Base-by-base conservation (phyloP, 805 yeast genomes). In the Yarrowia hollandica region DNA sequence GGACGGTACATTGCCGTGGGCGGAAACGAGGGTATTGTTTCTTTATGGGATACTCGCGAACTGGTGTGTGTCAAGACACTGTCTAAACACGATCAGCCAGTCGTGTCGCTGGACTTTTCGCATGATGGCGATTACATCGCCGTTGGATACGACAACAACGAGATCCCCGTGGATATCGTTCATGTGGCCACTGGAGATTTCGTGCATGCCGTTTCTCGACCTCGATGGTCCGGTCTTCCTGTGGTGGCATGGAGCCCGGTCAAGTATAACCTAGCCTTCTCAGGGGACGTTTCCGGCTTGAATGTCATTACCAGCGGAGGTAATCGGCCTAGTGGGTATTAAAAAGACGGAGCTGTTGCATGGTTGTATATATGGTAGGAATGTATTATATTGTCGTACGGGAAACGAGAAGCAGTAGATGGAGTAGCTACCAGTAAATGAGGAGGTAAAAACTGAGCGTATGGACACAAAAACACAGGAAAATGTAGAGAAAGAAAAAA, bases 1-100 rank as follows among this genome's bases (percentile, higher is more conserved):
- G 89, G 85, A 0, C 64, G 70, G 19, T 78, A 68, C 63, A 60
- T 85, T 10, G 77, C 79, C 2, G 77, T 77, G 1, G 89, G 87
- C 0, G 74, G 84, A 16, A 77, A 76, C 59, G 87, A 82, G 61
- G 86, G 86, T 22, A 74, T 79, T 16, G 75, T 81, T 6, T 75
- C 82, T 16, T 35, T 81, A 10, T 82, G 85, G 84, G 72, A 74
- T 35, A 66, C 78, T 7, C 61, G 67, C 1, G 72, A 74, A 23
- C 69, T 81, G 69, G 69, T 75, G 57, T 72, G 74, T 44, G 60
- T 66, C n/a, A 66, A 68, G 31, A 76, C 78, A 0, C 64, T 79
- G 11, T 68, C 78, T 35, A 61, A 62, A 37, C 42, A 33, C 64
- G 71, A 60, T 65, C 78, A 77, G 60, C 73, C 80, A 1, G 68